These are phyloP conservation scores for Blepharisma stoltei DNA, from an alignment of 73 alveolate species.

Conservation along the genomic window DNA sequence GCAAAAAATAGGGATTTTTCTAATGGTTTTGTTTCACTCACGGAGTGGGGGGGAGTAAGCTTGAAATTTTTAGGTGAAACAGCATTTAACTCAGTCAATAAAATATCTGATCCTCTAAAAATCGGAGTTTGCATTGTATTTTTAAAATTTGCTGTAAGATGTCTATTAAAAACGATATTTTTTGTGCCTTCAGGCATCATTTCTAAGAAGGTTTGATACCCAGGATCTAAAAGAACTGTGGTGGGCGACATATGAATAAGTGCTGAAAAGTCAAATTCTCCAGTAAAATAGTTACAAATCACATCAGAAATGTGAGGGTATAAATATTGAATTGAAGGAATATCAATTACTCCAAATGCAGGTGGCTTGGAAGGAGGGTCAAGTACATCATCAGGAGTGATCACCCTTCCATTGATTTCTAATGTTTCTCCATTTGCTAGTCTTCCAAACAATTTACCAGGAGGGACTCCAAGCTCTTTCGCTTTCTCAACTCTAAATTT, in stretches of 20 bases:
- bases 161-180: not conserved
- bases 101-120: no score
- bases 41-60: no score
- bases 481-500: slow-evolving; percentile 16
- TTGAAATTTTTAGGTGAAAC: no score
- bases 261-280: not conserved
- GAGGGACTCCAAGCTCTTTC: slow-evolving; percentile 17
- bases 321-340: not conserved
- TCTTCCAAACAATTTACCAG: not conserved
- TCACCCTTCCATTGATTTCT: not conserved
- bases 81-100: no score
- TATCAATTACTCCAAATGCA: not conserved
- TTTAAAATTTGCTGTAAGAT: no score
- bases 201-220: not conserved
- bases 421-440: not conserved
- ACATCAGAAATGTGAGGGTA: not conserved
- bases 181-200: not conserved
- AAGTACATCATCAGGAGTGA: slow-evolving; percentile 13
- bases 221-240: not conserved
- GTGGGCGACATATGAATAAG: not conserved
- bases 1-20: no score
- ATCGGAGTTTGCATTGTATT: no score
- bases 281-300: not conserved
- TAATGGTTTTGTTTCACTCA: no score
- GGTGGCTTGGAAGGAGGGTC: slow-evolving; percentile 18